Conservation (phyloP, 495 filamentous ascomycete genomes). For the Xylaria castorea region DNA sequence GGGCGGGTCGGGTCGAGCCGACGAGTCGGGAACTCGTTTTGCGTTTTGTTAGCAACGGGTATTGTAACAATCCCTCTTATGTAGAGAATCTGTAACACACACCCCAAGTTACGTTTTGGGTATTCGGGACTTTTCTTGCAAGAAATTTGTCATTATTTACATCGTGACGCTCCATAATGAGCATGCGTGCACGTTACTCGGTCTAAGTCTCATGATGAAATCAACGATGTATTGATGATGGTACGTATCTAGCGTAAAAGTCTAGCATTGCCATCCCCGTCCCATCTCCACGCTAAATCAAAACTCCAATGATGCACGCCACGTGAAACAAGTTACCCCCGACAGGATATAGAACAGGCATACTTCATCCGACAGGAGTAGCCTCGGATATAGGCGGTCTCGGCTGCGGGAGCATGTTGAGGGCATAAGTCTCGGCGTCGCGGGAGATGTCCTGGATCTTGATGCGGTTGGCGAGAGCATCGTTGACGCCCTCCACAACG, state of each 20-base stretch:
- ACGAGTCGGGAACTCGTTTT: neutral
- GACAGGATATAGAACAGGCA: neutral
- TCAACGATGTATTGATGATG: neutral
- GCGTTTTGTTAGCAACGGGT: constrained; percentile 15
- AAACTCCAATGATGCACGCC: neutral
- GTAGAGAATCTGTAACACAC: constrained; percentile 2
- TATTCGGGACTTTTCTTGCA: neutral
- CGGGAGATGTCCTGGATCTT: constrained; percentile 54
- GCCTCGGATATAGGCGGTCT: constrained; percentile 22
- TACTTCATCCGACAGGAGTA: constrained; percentile 21
- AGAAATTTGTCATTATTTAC: neutral
- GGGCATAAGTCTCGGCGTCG: constrained; percentile 63
- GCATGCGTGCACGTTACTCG: neutral
- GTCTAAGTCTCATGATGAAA: neutral
- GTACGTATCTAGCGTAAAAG: neutral
- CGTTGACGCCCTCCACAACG: constrained; percentile 62
- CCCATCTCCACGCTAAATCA: neutral
- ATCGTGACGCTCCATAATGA: neutral
- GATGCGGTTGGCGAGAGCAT: constrained; percentile 59
- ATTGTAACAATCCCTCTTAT: constrained; percentile 11
- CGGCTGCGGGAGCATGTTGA: constrained; percentile 50
- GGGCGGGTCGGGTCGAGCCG: constrained; percentile 1
- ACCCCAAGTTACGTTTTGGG: neutral
- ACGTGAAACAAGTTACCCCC: neutral
- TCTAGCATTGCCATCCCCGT: neutral